A percentile compares a stretch with the other conserved stretches of the same genome.
These are phyloP conservation scores for Serendipita sp. DNA, from an alignment of 768 basidiomycete genomes.

Conservation along the genomic window DNA sequence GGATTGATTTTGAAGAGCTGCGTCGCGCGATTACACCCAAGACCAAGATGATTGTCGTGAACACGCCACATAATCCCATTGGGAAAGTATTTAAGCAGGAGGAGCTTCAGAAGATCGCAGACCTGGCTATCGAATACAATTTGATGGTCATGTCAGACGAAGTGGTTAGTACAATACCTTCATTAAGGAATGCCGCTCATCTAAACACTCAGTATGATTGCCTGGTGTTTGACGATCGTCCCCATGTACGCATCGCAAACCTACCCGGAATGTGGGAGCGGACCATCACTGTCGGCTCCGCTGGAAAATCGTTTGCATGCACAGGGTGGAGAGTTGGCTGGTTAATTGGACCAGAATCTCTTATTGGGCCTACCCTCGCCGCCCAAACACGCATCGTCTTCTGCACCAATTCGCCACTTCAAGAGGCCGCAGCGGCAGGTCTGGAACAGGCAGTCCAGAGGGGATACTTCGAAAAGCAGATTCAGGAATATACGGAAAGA, in stretches of 20 bases:
- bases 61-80: slow-evolving; percentile 96
- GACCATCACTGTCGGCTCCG: slow-evolving; percentile 90
- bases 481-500: slow-evolving; percentile 63
- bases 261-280: slow-evolving; percentile 99
- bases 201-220: slow-evolving; percentile 60
- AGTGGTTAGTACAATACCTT: slow-evolving; percentile 47
- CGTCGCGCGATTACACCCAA: slow-evolving; percentile 69
- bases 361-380: slow-evolving; percentile 75
- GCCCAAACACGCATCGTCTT: slow-evolving; percentile 90
- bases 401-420: slow-evolving; percentile 84
- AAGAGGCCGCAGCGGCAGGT: slow-evolving; percentile 85
- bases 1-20: slow-evolving; percentile 74
- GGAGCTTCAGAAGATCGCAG: slow-evolving; percentile 76
- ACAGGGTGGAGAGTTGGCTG: slow-evolving; percentile 98
- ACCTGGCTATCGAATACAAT: slow-evolving; percentile 79
- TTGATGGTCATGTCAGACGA: slow-evolving; percentile 89
- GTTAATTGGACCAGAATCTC: slow-evolving; percentile 73
- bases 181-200: slow-evolving; percentile 1
- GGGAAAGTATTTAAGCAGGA: slow-evolving; percentile 83
- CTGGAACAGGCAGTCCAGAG: slow-evolving; percentile 61
- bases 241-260: slow-evolving; percentile 82
- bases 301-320: slow-evolving; percentile 89
- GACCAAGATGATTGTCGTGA: slow-evolving; percentile 88
- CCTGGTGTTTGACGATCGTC: slow-evolving; percentile 70
- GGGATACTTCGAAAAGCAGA: slow-evolving; percentile 63